Base-by-base conservation (phyloP, 179 eudicot species). In the Silene vulgaris region DNA sequence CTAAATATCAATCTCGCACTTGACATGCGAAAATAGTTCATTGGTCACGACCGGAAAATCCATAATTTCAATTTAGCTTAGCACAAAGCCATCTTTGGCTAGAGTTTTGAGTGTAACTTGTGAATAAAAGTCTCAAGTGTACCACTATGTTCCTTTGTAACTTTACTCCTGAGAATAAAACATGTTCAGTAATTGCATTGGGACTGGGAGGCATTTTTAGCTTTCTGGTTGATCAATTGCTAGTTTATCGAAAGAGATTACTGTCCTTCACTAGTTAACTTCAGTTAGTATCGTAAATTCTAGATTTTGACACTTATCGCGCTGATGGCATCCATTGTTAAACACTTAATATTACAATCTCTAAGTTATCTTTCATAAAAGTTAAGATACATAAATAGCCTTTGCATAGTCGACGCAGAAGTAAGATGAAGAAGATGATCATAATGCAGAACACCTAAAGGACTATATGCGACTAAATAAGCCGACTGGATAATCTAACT, bases 21-120 rank as follows among this genome's bases (percentile, higher is more conserved):
- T 56, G 78, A 78, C 78, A 62, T 65, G 45, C 62, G 67, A 67
- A 60, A 69, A 57, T 71, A 70, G 61, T 50, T 23, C 21, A 23
- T 5, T 52, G 17, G 17, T 52, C 4, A 17, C 59, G 16, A 45
- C 9, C 8, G 28, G 2, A 23, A 23, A 14, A n/a, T 43, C 29
- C 29, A 4, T 69, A 37, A 23, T 40, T 68, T 68, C 30, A 4
- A 11, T 69, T 45, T 11, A 19, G 30, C 30, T 43, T 9, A 12
- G 2, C 50, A 37, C 26, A 17, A n/a, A 35, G 70, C 50, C 37
- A 43, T 21, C 23, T 19, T 62, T 4, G 17, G 59, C 59, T 14
- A 14, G 59, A 52, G 66, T 69, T 68, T 50, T 8, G 48, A 17
- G 61, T 8, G 73, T 20, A 70, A 30, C 19, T 3, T 26, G 30